Evolutionary conservation across 2,329 filamentous ascomycete species (phyloP).

Genomic region (Epicoccum nigrum): DNA sequence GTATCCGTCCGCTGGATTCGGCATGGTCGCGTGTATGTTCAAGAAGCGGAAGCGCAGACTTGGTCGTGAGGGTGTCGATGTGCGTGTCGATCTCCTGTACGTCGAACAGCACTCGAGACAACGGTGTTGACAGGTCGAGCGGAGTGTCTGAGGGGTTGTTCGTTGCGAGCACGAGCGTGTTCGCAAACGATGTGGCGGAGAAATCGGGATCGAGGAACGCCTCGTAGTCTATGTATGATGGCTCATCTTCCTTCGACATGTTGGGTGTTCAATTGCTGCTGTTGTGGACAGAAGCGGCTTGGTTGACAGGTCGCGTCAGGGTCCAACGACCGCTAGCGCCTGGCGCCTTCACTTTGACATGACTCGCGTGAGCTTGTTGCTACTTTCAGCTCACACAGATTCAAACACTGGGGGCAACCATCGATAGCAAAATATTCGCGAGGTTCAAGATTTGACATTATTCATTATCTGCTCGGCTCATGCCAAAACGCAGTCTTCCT

Average conservation of each 20-base stretch:
- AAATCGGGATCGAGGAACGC: slow-evolving; percentile 85
- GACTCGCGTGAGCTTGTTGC: slow-evolving; percentile 16
- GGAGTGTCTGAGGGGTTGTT: slow-evolving; percentile 91
- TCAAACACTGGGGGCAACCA: too few relatives aligned
- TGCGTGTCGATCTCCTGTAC: slow-evolving; percentile 96
- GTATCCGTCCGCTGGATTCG: slow-evolving; percentile 72
- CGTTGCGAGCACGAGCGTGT: slow-evolving; percentile 83
- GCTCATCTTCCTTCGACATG: slow-evolving; percentile 56
- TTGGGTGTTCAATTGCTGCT: slow-evolving; percentile 12
- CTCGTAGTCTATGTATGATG: slow-evolving; percentile 95
- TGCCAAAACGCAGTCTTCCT: not conserved
- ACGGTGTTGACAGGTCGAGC: slow-evolving; percentile 89
- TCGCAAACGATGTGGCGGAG: slow-evolving; percentile 81
- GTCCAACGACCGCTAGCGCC: slow-evolving; percentile 9
- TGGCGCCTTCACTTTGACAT: slow-evolving; percentile 9
- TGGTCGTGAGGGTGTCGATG: slow-evolving; percentile 87
- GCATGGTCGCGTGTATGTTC: slow-evolving; percentile 77
- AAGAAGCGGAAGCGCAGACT: slow-evolving; percentile 79
- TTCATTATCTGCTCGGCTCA: not conserved
- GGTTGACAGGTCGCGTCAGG: slow-evolving; percentile 4
- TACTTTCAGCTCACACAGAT: not conserved
- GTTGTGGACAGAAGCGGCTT: not conserved
- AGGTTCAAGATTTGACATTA: slow-evolving; percentile 5
- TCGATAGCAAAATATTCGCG: too few relatives aligned
- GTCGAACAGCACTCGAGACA: slow-evolving; percentile 94